These are phyloP conservation scores for Saturnispora saitoi DNA, from an alignment of 805 yeast genomes.

Conservation along the genomic window DNA sequence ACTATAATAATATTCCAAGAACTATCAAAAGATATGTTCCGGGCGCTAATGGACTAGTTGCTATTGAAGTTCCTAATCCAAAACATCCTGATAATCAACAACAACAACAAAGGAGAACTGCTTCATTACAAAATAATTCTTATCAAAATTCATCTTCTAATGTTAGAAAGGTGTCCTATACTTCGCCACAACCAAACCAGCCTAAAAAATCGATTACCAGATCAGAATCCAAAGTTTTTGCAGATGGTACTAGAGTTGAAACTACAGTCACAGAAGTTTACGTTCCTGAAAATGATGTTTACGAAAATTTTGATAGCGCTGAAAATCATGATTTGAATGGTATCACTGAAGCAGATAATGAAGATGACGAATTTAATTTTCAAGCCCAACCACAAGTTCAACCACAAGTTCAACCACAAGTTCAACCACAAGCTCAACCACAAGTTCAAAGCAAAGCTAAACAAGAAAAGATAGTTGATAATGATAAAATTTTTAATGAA, in stretches of 20 bases:
- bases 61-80: constrained; percentile 56
- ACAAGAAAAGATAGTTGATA: background rate
- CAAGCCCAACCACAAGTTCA: too few relatives aligned
- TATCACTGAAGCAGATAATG: constrained; percentile 8
- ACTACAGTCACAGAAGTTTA: constrained; percentile 16
- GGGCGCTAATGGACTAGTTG: constrained; percentile 60
- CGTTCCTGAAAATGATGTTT: constrained; percentile 8
- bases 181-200: background rate
- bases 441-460: too few relatives aligned
- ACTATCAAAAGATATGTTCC: constrained; percentile 67
- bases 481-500: constrained; percentile 20
- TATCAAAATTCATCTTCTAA: too few relatives aligned
- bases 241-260: constrained; percentile 13
- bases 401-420: too few relatives aligned
- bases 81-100: constrained; percentile 11
- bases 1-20: constrained; percentile 23
- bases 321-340: constrained; percentile 1
- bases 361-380: background rate
- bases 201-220: constrained; percentile 9
- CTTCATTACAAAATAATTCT: background rate
- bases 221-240: constrained; percentile 9
- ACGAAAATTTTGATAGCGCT: constrained; percentile 4
- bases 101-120: background rate
- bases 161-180: background rate
- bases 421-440: too few relatives aligned